Evolutionary conservation across 2,329 filamentous ascomycete species (phyloP), one percentile per base, ranked within the genome.

Genomic region (Pseudocercospora vitis): DNA sequence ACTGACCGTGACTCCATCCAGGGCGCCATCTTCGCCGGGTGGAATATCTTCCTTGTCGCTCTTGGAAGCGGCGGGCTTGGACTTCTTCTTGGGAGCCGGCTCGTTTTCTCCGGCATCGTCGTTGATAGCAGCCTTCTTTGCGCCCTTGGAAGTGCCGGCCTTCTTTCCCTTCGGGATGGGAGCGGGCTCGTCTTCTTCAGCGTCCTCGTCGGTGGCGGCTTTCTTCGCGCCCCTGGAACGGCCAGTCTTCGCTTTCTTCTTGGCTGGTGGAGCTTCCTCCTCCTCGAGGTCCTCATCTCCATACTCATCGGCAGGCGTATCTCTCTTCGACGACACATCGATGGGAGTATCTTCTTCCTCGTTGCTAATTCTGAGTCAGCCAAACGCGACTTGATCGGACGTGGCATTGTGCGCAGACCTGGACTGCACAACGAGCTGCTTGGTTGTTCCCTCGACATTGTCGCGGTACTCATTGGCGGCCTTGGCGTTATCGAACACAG

Each of bases 241-340:
- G n/a, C 12, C 24, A 12, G 44, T 14, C 16, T 28, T 29, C 7
- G 44, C 26, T 14, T 47, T 47, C 44, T 47, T 47, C 44, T 28
- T 47, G 26, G 14, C 16, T 11, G 28, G 26, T 5, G 44, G 26
- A n/a, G 31, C 11, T 8, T 23, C 16, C 16, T 32, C 35, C 18
- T 40, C 35, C 16, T 40, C 35, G 16, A 19, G 16, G 19, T 40
- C 44, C 6, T 47, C 44, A 1, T 48, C 31, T 1, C 24, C 46
- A 6, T 16, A 29, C 23, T 48, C 46, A 7, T 26, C 46, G 14
- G 46, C 46, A 8, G 46, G 46, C 8, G 46, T 37, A 18, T 14
- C 46, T 18, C 46, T 18, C 46, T 48, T 48, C 16, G 31, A 9
- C 7, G 46, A 12, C 12, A 12, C 6, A 29, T 48, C 37, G 12